phyloP scores from a whole-genome alignment of 2,329 filamentous ascomycete species.

The Cladophialophora immunda region DNA sequence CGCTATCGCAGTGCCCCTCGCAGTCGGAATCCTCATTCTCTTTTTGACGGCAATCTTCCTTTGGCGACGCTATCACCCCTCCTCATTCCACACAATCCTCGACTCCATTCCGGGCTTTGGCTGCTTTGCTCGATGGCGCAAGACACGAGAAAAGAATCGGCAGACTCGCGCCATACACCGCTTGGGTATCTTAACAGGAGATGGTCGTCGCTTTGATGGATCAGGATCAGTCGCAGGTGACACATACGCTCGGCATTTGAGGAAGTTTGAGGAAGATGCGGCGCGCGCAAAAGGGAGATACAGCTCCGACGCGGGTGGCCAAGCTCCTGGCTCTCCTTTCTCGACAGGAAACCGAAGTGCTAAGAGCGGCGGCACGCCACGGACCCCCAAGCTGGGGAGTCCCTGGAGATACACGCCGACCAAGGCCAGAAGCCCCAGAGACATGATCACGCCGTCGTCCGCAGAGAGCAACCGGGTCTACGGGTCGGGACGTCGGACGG shows the following conservation, averaged over 20 bases:
- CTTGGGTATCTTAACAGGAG: conserved; percentile 19
- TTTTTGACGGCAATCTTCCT: conserved; percentile 10
- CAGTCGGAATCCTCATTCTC: conserved; percentile 6
- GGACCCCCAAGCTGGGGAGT: conserved; percentile 6
- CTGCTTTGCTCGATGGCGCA: conserved; percentile 17
- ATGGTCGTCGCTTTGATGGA: conserved; percentile 9
- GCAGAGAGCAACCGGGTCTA: too few species aligned
- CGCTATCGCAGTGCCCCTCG: conserved; percentile 24
- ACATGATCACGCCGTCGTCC: too few species aligned
- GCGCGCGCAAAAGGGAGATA: conserved; percentile 24
- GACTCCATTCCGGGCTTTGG: conserved; percentile 7
- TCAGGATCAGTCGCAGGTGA: not conserved
- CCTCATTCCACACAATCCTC: conserved; percentile 24
- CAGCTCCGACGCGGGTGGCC: conserved; percentile 21
- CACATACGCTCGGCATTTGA: conserved; percentile 26
- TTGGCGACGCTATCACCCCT: conserved; percentile 24
- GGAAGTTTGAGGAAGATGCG: conserved; percentile 29
- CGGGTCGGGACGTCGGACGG: too few species aligned
- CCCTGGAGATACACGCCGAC: conserved; percentile 20
- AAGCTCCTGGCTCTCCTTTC: not conserved
- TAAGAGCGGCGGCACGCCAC: conserved; percentile 6
- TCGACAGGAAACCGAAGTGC: conserved; percentile 6
- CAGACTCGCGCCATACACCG: conserved; percentile 10
- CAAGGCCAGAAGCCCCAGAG: not conserved
- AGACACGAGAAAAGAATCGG: conserved; percentile 23